Evolutionary conservation across 352 stramenopile genomes (phyloP), one percentile per base, ranked within the genome.

Genomic region (Phytophthora chlamydospora): DNA sequence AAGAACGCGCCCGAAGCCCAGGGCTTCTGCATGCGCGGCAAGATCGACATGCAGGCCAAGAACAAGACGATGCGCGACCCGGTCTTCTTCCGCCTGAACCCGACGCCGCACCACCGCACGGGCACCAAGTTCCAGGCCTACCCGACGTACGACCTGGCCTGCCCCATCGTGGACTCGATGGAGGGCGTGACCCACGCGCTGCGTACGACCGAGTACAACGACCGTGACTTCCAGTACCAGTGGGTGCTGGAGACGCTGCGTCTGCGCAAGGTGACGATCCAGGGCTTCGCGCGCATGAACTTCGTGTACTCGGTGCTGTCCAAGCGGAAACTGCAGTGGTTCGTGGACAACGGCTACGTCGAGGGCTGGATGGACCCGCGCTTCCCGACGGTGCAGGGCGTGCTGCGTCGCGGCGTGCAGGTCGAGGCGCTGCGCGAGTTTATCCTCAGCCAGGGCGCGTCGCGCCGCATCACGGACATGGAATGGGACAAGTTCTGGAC

Each of bases 401-500:
- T 99, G 31, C 76, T 99, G 13, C 90, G 97, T 68, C 90, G 97
- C 35, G 98, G 98, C 58, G 91, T 99, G 46, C 90, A 98, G 58
- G 82, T 99, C 9, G 71, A 91, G 58, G 96, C 97, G 7, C 83
- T 99, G 33, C 89, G 97, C 32, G 83, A 93, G 40, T 99, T 99
- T 68, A 99, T 99, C 53, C 73, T 99, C 75, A 93, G 83, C 48
- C 97, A 99, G 74, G 97, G 98, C 49, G 96, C 96, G 39, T 98
- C 92, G 44, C 91, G 96, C 47, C 90, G 96, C 59, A 96, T 99
- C 58, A 97, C 98, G 24, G 97, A 98, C 66, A 99, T 99, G 97
- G 97, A 99, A 59, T 99, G 97, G 97, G 96, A 98, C 83, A 99
- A 99, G 74, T 99, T 99, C 67, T 99, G 97, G 97, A 97, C 93